phyloP scores from a whole-genome alignment of 805 yeast species.

The Osmozyma mogii region DNA sequence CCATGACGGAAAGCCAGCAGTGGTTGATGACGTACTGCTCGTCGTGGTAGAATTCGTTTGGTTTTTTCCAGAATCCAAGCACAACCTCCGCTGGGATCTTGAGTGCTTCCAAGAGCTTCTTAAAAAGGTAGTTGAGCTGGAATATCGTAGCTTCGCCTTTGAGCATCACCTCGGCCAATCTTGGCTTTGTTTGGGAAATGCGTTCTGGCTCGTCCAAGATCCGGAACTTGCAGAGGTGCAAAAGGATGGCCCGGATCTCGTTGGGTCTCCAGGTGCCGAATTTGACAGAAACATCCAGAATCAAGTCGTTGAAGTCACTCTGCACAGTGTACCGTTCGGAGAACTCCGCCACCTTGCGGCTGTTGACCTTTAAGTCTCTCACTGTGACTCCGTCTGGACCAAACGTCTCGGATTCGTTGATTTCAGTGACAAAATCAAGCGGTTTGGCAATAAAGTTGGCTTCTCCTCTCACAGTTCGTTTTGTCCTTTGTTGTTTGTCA shows the following conservation, averaged over 20 bases:
- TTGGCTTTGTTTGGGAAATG: constrained; percentile 32
- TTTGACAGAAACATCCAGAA: constrained; percentile 34
- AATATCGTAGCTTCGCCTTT: constrained; percentile 53
- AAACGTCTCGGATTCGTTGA: constrained; percentile 31
- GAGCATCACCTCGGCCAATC: constrained; percentile 34
- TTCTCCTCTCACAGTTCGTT: constrained; percentile 40
- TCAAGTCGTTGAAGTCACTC: constrained; percentile 33
- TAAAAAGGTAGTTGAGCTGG: constrained; percentile 72
- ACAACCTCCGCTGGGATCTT: constrained; percentile 71
- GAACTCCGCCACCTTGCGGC: constrained; percentile 25
- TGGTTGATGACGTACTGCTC: constrained; percentile 61
- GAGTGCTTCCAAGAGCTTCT: constrained; percentile 60
- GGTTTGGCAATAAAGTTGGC: constrained; percentile 34
- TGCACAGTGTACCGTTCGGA: constrained; percentile 20
- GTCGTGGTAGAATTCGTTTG: constrained; percentile 49
- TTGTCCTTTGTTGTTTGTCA: constrained; percentile 66
- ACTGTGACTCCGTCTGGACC: constrained; percentile 13
- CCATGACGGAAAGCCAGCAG: constrained; percentile 76
- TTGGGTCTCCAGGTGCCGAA: constrained; percentile 36
- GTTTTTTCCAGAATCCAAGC: constrained; percentile 76
- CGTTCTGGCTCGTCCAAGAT: constrained; percentile 31
- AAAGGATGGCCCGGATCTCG: constrained; percentile 51
- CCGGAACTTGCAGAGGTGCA: constrained; percentile 63
- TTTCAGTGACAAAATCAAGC: constrained; percentile 33
- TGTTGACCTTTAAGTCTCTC: constrained; percentile 13